Percentiles rank a stretch among this genome's conserved stretches.
These are phyloP conservation scores for Coemansia sp. DNA, from an alignment of 192 early-diverging fungal genomes.

Conservation along the genomic window DNA sequence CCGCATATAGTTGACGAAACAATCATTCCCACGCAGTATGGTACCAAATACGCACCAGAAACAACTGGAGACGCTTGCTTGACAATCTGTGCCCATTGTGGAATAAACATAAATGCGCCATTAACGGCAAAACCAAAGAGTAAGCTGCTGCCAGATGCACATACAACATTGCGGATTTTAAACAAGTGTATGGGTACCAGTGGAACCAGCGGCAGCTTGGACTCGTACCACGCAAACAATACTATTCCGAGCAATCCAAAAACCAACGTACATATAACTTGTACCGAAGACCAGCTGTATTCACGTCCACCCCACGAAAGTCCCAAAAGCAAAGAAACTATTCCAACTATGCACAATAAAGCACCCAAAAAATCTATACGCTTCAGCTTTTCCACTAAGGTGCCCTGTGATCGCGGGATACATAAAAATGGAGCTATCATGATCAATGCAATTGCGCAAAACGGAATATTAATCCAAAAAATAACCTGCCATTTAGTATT, in stretches of 20 bases:
- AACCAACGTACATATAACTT: conserved; percentile 50
- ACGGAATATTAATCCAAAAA: conserved; percentile 79
- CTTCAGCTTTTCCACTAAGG: conserved; percentile 39
- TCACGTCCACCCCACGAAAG: conserved; percentile 59
- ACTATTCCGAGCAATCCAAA: conserved; percentile 25
- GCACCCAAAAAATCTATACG: conserved; percentile 57
- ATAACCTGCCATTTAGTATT: conserved; percentile 62
- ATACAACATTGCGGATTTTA: conserved; percentile 20
- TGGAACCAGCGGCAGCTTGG: conserved; percentile 62
- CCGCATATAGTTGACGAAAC: conserved; percentile 58
- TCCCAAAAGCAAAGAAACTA: conserved; percentile 52
- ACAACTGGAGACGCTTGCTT: conserved; percentile 26
- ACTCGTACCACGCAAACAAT: conserved; percentile 57
- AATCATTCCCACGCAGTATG: conserved; percentile 27
- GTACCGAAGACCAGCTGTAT: conserved; percentile 53
- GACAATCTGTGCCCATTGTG: conserved; percentile 35
- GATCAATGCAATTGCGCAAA: conserved; percentile 55
- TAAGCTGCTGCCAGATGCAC: conserved; percentile 17
- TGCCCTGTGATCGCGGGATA: conserved; percentile 51
- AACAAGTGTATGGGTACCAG: conserved; percentile 50
- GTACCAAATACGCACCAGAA: conserved; percentile 29
- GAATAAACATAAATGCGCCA: conserved; percentile 30
- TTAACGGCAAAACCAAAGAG: conserved; percentile 41
- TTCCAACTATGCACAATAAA: conserved; percentile 35
- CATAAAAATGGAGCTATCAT: conserved; percentile 63